These are phyloP conservation scores for Cladobotryum mycophilum DNA, from an alignment of 2,329 filamentous ascomycete species.

Conservation along the genomic window DNA sequence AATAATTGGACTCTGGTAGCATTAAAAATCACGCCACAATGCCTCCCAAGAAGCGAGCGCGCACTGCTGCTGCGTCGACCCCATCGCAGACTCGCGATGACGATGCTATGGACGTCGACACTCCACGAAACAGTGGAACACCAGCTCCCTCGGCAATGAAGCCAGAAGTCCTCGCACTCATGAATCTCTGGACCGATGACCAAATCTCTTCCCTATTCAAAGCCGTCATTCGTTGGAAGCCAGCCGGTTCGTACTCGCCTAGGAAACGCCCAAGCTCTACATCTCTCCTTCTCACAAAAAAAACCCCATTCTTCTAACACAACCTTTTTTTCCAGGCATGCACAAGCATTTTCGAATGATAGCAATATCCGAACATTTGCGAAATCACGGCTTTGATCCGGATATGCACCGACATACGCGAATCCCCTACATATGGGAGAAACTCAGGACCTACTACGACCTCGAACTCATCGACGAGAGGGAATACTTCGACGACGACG, in stretches of 20 bases:
- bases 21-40: constrained; percentile 34
- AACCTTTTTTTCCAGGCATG: constrained; percentile 48
- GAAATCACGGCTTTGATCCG: constrained; percentile 72
- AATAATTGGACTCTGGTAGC: too few relatives aligned
- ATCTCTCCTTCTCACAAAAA: neutral
- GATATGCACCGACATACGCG: constrained; percentile 69
- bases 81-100: constrained; percentile 48
- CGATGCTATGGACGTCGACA: constrained; percentile 56
- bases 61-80: constrained; percentile 52
- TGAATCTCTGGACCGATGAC: constrained; percentile 88
- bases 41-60: constrained; percentile 66
- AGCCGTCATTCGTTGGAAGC: constrained; percentile 89
- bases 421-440: constrained; percentile 87
- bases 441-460: constrained; percentile 78
- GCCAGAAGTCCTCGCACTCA: constrained; percentile 23
- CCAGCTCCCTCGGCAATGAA: constrained; percentile 21
- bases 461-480: constrained; percentile 80
- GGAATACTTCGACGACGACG: constrained; percentile 59
- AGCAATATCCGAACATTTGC: constrained; percentile 71
- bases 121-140: constrained; percentile 48
- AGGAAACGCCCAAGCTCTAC: neutral
- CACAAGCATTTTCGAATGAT: constrained; percentile 94
- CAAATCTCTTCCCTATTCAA: constrained; percentile 92
- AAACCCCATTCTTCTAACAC: constrained; percentile 3
- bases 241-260: constrained; percentile 60